Evolutionary conservation across 1,284 basidiomycete species (phyloP), one percentile per base, ranked within the genome.

Genomic region (Boletus semigastroideus): DNA sequence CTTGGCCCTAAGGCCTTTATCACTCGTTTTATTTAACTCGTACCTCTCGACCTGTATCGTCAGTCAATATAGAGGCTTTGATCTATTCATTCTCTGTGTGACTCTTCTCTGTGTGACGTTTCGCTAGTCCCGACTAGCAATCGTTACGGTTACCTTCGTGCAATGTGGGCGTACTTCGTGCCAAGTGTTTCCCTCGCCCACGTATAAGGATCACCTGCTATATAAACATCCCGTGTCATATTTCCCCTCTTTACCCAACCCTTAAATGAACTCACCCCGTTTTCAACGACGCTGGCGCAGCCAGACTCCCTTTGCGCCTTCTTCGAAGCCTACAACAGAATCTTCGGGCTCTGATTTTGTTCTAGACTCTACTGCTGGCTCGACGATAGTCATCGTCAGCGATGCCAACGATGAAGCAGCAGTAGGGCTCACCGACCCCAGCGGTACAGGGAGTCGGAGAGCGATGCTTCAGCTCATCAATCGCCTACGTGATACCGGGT

Each of bases 401-500:
- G 6, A 34, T 5, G 2, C 14, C 13, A 4, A 46, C 1, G 44
- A 50, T 10, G 53, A 55, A 14, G 51, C 45, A 1, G 59, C 46
- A 7, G 70, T 81, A 6, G 82, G 82, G 2, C 72, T 83, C 0
- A 75, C 79, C 0, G 72, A 77, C 51, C 68, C 74, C 0, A 46
- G 63, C 9, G 61, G 75, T 7, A 69, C 72, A 1, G 62, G 64
- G 2, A 65, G 61, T 5, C 68, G 78, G 8, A 72, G 74, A 8
- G 59, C 59, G 0, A 78, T 81, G 72, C 68, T 84, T 0, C 78
- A 82, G 49, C 58, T 82, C 0, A 72, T 82, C 4, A 82, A 83
- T 53, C 73, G 74, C 3, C 60, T 85, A 1, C 78, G 76, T 17
- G 76, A 68, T 30, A 84, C 81, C 2, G 84, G 83, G 83, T 83